A percentile compares a stretch with the other conserved stretches of the same genome.
phyloP scores from a whole-genome alignment of 306 rosid species.

The Corylus heterophylla region DNA sequence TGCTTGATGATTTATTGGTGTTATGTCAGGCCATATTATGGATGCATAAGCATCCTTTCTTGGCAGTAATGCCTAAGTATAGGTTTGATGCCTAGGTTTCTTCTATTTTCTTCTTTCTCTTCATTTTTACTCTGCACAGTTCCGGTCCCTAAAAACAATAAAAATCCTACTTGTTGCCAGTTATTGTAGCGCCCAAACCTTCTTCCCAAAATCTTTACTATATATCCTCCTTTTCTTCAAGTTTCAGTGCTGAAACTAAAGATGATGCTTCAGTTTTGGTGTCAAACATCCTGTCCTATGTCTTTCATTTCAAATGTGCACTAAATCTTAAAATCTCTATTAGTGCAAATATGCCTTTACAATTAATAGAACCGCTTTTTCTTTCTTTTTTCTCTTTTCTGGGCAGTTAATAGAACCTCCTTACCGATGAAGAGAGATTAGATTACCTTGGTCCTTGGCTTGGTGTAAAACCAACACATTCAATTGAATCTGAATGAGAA shows the following conservation, averaged over 20 bases:
- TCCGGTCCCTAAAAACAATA: neutral
- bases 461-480: slow-evolving; percentile 69
- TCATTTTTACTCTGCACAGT: neutral
- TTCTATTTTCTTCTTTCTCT: neutral
- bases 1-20: neutral
- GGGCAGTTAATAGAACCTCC: neutral
- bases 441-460: slow-evolving; percentile 47
- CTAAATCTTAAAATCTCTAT: neutral
- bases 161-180: neutral
- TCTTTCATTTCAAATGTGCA: neutral
- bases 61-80: neutral
- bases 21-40: neutral
- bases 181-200: neutral
- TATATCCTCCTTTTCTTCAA: neutral
- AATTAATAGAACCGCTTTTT: neutral
- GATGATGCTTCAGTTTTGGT: neutral
- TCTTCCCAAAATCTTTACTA: neutral
- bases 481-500: slow-evolving; percentile 75
- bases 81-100: neutral
- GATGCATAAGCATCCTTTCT: neutral
- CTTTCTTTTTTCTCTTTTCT: no score
- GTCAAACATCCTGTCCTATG: neutral
- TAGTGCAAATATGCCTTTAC: neutral
- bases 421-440: neutral
- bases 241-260: neutral